Base-by-base conservation (phyloP, 177 flowering plant genomes). In the Vitis hybrid region DNA sequence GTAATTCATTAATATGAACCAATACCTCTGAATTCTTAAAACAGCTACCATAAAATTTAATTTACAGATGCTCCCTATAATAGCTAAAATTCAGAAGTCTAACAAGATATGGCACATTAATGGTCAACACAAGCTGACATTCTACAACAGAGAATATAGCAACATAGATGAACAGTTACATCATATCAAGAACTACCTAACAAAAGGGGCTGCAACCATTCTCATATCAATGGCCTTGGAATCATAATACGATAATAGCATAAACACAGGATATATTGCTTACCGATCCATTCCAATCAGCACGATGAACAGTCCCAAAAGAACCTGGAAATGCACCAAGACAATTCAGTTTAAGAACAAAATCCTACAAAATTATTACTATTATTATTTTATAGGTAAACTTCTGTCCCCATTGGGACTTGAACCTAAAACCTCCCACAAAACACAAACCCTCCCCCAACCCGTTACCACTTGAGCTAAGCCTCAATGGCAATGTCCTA, bases 231-330 rank as follows among this genome's bases (percentile, higher is more conserved):
- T 9, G 53, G 4, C 66, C 15, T 63, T 10, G 11, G 47, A 2
- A 31, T 19, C n/a, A 14, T 62, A 62, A 33, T 19, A 38, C 2
- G 2, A 38, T 38, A 38, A 38, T 38, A 38, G 47, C 47, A 38
- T 38, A 38, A 38, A 38, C 47, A 38, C 7, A 59, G 4, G 64
- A 60, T 13, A 13, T 15, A 59, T 62, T 55, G 56, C 93, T 87
- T 84, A 95, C 99, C 78, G 97, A 92, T 64, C 97, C 98, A 90
- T 92, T 83, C 98, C 98, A 95, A 68, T 95, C 99, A 70, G 98
- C 99, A 79, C 89, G 98, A 81, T 95, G 99, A 31, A 95, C 99
- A 68, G 95, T 92, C 69, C 99, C 99, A 89, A 95, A 95, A 70
- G 99, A 95, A 88, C 98, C 98, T 95, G 91, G 74, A 80, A 73